phyloP scores from a whole-genome alignment of 2,329 filamentous ascomycete genomes.

The Mariannaea sp. region DNA sequence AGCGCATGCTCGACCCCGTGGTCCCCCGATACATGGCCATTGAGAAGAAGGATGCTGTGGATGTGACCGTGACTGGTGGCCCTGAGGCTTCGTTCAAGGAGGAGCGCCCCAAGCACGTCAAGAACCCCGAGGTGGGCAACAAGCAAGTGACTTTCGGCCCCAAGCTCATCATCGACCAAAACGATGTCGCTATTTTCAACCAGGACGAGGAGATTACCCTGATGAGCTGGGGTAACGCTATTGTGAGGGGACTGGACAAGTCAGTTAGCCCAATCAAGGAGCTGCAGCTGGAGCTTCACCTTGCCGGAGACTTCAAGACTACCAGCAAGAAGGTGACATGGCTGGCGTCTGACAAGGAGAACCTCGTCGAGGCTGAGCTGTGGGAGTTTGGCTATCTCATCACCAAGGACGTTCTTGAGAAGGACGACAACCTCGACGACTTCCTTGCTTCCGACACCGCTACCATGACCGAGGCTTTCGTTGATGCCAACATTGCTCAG shows the following conservation, averaged over 20 bases:
- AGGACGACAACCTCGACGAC: conserved; percentile 84
- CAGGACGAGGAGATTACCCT: conserved; percentile 90
- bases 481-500: conserved; percentile 78
- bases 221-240: conserved; percentile 95
- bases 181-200: conserved; percentile 79
- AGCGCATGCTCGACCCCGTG: conserved; percentile 80
- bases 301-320: conserved; percentile 91
- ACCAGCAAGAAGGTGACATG: conserved; percentile 97
- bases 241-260: conserved; percentile 70
- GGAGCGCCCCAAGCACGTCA: conserved; percentile 84
- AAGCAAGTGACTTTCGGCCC: conserved; percentile 85
- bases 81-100: conserved; percentile 66
- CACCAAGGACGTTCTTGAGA: conserved; percentile 91
- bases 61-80: conserved; percentile 69
- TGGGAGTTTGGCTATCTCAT: conserved; percentile 96
- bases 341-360: conserved; percentile 77
- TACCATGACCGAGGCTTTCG: conserved; percentile 73
- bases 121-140: conserved; percentile 81
- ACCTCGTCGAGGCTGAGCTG: conserved; percentile 79
- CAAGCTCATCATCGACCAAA: conserved; percentile 82
- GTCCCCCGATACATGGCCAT: conserved; percentile 77
- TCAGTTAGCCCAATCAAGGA: conserved; percentile 62
- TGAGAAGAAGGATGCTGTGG: conserved; percentile 71
- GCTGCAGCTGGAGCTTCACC: conserved; percentile 83
- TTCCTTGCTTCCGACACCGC: conserved; percentile 79